Conservation (phyloP, 2,329 filamentous ascomycete genomes). For the Fusarium albosuccineum region DNA sequence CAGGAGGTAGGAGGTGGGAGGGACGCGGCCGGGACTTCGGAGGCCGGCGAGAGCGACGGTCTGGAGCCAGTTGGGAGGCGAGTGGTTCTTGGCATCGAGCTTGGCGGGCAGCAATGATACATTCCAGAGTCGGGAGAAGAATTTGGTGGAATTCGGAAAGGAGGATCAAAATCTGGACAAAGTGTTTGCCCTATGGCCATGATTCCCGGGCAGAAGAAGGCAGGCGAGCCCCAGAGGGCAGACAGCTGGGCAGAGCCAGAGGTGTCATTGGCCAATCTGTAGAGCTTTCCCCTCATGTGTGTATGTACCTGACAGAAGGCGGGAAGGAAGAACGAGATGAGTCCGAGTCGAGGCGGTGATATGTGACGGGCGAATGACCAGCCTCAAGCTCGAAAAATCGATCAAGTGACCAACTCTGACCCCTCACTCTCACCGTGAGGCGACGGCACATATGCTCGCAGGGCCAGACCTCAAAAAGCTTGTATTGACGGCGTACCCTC, state of each 20-base stretch:
- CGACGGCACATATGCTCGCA: background rate
- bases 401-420: slow-evolving; percentile 13
- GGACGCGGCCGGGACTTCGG: slow-evolving; percentile 26
- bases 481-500: slow-evolving; percentile 36
- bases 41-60: slow-evolving; percentile 31
- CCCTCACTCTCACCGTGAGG: slow-evolving; percentile 5
- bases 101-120: slow-evolving; percentile 21
- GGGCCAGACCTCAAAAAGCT: slow-evolving; percentile 25
- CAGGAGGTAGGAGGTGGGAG: slow-evolving; percentile 25
- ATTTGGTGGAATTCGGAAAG: background rate
- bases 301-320: background rate
- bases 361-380: slow-evolving; percentile 19
- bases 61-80: background rate
- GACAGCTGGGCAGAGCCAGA: background rate
- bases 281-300: background rate
- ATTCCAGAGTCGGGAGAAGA: background rate
- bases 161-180: background rate
- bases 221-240: background rate
- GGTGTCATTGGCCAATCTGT: slow-evolving; percentile 10
- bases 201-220: background rate
- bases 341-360: slow-evolving; percentile 1
- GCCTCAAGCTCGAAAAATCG: background rate
- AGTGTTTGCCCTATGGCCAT: background rate
- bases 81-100: slow-evolving; percentile 20
- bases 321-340: background rate